A percentile compares a stretch with the other conserved stretches of the same genome.
Conservation (phyloP, 805 yeast species). For the Candida hispaniensis region DNA sequence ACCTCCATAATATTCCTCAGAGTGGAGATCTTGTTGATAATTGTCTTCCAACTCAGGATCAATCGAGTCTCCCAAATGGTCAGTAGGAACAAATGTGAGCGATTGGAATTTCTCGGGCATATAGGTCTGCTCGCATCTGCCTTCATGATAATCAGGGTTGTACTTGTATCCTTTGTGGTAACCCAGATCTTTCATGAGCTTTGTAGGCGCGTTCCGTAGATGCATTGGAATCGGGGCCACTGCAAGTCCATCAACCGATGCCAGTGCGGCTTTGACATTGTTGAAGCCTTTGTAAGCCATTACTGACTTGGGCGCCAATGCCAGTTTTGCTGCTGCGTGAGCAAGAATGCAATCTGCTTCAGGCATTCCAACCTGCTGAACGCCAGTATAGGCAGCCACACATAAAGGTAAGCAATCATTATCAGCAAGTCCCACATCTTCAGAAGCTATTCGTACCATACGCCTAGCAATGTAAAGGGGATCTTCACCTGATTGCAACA, state of each 20-base stretch:
- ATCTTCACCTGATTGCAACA: conserved; percentile 91
- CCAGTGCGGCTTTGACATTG: conserved; percentile 47
- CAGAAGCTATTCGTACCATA: conserved; percentile 91
- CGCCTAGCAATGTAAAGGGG: conserved; percentile 82
- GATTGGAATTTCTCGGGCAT: conserved; percentile 53
- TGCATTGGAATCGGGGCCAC: conserved; percentile 56
- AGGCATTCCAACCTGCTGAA: conserved; percentile 86
- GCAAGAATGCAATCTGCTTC: conserved; percentile 84
- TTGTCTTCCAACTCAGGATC: conserved; percentile 17
- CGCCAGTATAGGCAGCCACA: conserved; percentile 72
- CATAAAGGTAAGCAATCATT: conserved; percentile 80
- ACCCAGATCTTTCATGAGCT: conserved; percentile 78
- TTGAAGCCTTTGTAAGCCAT: conserved; percentile 75
- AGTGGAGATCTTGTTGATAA: conserved; percentile 1
- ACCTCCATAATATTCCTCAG: conserved; percentile 10
- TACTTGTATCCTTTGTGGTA: conserved; percentile 80
- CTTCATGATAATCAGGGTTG: conserved; percentile 69
- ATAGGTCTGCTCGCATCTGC: conserved; percentile 55
- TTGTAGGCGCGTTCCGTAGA: conserved; percentile 89
- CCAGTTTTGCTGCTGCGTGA: conserved; percentile 86
- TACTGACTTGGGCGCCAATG: conserved; percentile 76
- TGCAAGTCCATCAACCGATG: conserved; percentile 46
- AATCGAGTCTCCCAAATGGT: conserved; percentile 24
- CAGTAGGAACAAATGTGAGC: conserved; percentile 41
- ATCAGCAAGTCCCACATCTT: conserved; percentile 83